A percentile compares a stretch with the other conserved stretches of the same genome.
These are phyloP conservation scores for Cylindrodendrum hubeiense DNA, from an alignment of 2,329 filamentous ascomycete genomes.

Conservation along the genomic window DNA sequence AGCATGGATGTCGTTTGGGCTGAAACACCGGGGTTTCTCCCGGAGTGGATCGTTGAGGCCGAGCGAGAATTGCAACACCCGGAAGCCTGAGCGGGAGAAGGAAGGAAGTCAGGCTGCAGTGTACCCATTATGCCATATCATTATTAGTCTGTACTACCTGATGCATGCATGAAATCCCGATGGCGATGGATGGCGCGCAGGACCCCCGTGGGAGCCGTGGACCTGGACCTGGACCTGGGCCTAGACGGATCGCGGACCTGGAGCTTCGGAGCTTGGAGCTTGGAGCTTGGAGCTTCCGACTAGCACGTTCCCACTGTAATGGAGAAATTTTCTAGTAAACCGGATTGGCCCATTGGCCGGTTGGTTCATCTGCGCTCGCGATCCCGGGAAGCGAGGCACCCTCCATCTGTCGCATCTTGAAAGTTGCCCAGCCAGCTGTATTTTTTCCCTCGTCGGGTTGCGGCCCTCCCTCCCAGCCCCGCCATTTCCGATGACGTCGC, in stretches of 20 bases:
- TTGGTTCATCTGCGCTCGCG: neutral
- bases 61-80: neutral
- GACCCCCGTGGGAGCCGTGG: neutral
- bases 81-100: neutral
- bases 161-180: neutral
- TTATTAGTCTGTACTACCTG: neutral
- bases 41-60: slow-evolving; percentile 1
- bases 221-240: neutral
- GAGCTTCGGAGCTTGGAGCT: neutral
- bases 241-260: neutral
- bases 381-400: neutral
- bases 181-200: neutral
- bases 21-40: slow-evolving; percentile 8
- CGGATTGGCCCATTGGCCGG: neutral
- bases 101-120: too few relatives aligned
- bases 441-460: neutral
- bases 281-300: neutral
- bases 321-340: neutral
- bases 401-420: slow-evolving; percentile 1
- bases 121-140: neutral
- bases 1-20: neutral
- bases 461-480: slow-evolving; percentile 19
- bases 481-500: slow-evolving; percentile 26
- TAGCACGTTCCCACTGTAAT: neutral
- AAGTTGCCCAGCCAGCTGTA: slow-evolving; percentile 16